Percentiles rank a stretch among this genome's conserved stretches.
phyloP scores from a whole-genome alignment of 169 alveolate genomes.

The Cryptosporidium felis region DNA sequence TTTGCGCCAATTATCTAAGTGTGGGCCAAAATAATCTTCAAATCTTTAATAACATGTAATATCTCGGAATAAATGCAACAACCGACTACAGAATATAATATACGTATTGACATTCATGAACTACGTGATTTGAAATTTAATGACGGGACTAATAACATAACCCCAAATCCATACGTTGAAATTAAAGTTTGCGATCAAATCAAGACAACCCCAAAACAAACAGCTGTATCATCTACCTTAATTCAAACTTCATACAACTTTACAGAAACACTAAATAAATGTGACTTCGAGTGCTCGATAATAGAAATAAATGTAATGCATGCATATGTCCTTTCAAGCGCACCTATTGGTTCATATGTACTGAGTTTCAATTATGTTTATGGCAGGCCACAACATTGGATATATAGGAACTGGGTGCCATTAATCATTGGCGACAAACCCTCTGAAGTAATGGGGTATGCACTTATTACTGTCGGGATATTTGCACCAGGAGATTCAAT shows the following conservation, averaged over 20 bases:
- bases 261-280: slow-evolving; percentile 78
- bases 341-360: slow-evolving; percentile 83
- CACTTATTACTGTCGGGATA: slow-evolving; percentile 82
- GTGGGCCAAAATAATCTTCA: too few species aligned
- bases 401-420: slow-evolving; percentile 84
- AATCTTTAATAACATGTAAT: too few species aligned
- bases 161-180: slow-evolving; percentile 81
- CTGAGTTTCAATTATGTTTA: slow-evolving; percentile 81
- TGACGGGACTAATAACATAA: slow-evolving; percentile 80
- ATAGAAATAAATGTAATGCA: slow-evolving; percentile 82
- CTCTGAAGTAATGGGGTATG: slow-evolving; percentile 77
- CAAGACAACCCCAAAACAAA: slow-evolving; percentile 77
- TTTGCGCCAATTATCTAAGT: not conserved
- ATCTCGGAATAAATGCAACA: slow-evolving; percentile 26
- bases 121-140: slow-evolving; percentile 83
- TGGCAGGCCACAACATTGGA: slow-evolving; percentile 84
- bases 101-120: slow-evolving; percentile 86
- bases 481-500: slow-evolving; percentile 87
- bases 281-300: slow-evolving; percentile 80
- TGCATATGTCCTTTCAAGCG: slow-evolving; percentile 81
- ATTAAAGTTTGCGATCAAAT: slow-evolving; percentile 76
- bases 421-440: slow-evolving; percentile 76
- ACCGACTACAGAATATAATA: slow-evolving; percentile 76
- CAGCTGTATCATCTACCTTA: slow-evolving; percentile 80
- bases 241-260: slow-evolving; percentile 83